phyloP scores from a whole-genome alignment of 2,329 filamentous ascomycete species.

The Parafenestella ontariensis region DNA sequence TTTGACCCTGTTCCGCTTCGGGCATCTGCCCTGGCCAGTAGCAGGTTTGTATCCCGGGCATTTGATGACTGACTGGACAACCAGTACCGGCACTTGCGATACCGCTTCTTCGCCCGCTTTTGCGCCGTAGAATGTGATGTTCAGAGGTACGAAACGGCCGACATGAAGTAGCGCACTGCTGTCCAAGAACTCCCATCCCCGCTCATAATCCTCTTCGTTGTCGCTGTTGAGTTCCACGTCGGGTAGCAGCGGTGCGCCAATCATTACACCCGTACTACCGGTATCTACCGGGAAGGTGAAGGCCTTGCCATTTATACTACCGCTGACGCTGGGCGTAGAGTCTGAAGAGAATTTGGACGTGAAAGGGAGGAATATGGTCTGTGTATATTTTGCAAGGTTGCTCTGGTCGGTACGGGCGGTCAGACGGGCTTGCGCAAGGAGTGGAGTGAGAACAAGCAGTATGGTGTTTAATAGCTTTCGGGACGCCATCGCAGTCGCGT shows the following conservation, averaged over 20 bases:
- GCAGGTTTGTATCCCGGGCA: slow-evolving; percentile 13
- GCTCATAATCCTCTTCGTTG: neutral
- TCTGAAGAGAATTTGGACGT: slow-evolving; percentile 2
- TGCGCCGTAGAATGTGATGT: slow-evolving; percentile 11
- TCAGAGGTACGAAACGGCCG: slow-evolving; percentile 9
- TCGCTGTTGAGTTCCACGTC: neutral
- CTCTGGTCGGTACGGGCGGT: neutral
- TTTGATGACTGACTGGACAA: slow-evolving; percentile 10
- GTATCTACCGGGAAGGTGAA: slow-evolving; percentile 18
- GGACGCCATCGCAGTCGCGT: neutral
- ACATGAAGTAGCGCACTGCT: slow-evolving; percentile 8
- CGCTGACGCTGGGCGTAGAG: slow-evolving; percentile 2
- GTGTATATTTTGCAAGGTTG: slow-evolving; percentile 6
- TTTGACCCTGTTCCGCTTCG: neutral
- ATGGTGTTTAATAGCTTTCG: neutral
- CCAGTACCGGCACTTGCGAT: slow-evolving; percentile 6
- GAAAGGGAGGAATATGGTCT: slow-evolving; percentile 15
- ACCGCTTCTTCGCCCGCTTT: neutral
- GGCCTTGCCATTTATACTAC: slow-evolving; percentile 5
- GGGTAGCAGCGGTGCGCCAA: slow-evolving; percentile 7
- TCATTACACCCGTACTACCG: slow-evolving; percentile 12
- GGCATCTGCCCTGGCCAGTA: slow-evolving; percentile 5
- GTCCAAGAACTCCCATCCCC: slow-evolving; percentile 6
- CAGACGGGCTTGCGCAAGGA: neutral
- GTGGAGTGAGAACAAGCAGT: neutral